Conservation (phyloP, 2,329 filamentous ascomycete genomes). For the Fusarium tricinctum region DNA sequence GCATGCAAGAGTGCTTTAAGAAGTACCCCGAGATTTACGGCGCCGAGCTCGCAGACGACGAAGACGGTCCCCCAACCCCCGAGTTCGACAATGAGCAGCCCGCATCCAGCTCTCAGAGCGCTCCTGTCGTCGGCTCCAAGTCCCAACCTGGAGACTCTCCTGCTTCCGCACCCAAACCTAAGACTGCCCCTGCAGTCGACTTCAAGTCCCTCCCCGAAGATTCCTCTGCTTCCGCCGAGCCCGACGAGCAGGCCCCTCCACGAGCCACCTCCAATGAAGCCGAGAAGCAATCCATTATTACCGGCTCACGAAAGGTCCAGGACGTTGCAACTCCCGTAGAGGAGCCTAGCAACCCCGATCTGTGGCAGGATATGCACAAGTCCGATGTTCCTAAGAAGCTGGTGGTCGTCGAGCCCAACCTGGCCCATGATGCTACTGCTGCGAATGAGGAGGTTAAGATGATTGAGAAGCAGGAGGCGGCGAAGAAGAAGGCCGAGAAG, state of each 20-base stretch:
- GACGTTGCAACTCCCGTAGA: conserved; percentile 33
- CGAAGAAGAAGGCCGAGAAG: conserved; percentile 34
- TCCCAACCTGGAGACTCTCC: conserved; percentile 5
- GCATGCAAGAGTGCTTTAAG: conserved; percentile 98
- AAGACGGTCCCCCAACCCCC: conserved; percentile 57
- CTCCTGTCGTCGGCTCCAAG: conserved; percentile 11
- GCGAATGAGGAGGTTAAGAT: conserved; percentile 47
- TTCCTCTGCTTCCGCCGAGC: conserved; percentile 1
- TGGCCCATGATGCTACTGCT: conserved; percentile 50
- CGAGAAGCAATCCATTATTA: conserved; percentile 7
- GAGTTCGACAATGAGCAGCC: conserved; percentile 51
- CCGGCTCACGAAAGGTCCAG: conserved; percentile 26
- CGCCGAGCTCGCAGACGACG: conserved; percentile 85
- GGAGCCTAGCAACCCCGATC: conserved; percentile 16
- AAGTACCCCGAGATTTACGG: conserved; percentile 94
- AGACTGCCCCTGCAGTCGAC: conserved; percentile 6
- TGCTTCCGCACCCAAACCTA: too few species aligned
- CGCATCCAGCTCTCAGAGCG: conserved; percentile 33
- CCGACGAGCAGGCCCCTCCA: conserved; percentile 4
- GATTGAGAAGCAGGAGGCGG: conserved; percentile 35
- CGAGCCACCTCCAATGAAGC: neutral
- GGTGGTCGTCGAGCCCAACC: conserved; percentile 23
- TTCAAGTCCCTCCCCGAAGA: conserved; percentile 12
- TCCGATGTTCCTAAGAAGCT: conserved; percentile 29
- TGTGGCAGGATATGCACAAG: conserved; percentile 32